These are phyloP conservation scores for Bipolaris gigantea DNA, from an alignment of 2,329 filamentous ascomycete species.

Conservation along the genomic window DNA sequence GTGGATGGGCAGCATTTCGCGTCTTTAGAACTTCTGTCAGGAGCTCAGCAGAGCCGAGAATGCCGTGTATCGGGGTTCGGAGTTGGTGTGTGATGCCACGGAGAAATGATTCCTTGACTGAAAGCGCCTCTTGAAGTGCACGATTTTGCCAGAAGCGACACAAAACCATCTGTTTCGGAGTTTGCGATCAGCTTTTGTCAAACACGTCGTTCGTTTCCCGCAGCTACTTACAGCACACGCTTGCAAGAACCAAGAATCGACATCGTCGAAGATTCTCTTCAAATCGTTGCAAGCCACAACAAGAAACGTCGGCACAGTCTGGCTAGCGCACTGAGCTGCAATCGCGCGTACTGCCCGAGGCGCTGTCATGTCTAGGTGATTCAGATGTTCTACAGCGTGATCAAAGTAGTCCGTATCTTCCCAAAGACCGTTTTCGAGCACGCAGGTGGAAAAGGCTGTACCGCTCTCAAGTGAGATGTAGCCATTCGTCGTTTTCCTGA, in stretches of 20 bases:
- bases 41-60: conserved; percentile 48
- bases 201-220: too few relatives aligned
- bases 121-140: conserved; percentile 47
- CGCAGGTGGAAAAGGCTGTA: conserved; percentile 26
- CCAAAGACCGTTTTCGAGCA: conserved; percentile 49
- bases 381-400: conserved; percentile 42
- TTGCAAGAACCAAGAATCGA: conserved; percentile 52
- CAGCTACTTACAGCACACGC: conserved; percentile 36
- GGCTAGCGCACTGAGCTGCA: conserved; percentile 41
- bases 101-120: conserved; percentile 51
- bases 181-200: neutral
- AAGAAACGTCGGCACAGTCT: conserved; percentile 38
- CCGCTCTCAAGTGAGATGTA: conserved; percentile 32
- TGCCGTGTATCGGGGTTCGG: conserved; percentile 54
- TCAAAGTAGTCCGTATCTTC: conserved; percentile 50
- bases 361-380: conserved; percentile 36
- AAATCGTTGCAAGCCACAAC: conserved; percentile 49
- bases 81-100: conserved; percentile 53
- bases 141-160: conserved; percentile 46
- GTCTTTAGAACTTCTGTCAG: conserved; percentile 48
- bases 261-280: conserved; percentile 51
- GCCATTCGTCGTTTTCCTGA: conserved; percentile 30
- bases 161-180: conserved; percentile 29
- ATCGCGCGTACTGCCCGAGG: conserved; percentile 45
- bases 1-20: conserved; percentile 18